These are phyloP conservation scores for Fragilaria radians DNA, from an alignment of 108 stramenopile genomes.

Conservation along the genomic window DNA sequence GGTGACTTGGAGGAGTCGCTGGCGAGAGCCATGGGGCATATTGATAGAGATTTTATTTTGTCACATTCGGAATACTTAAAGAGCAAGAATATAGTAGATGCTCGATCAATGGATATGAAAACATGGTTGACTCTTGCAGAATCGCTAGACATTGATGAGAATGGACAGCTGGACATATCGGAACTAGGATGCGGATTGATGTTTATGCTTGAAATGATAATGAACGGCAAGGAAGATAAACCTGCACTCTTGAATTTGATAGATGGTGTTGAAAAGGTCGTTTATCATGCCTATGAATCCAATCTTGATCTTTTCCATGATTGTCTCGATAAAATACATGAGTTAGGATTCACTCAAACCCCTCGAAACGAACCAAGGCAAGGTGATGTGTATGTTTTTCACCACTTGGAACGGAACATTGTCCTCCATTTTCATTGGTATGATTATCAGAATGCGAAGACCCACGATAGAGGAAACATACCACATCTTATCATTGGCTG, in stretches of 20 bases:
- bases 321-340: constrained; percentile 32
- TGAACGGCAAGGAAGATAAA: constrained; percentile 35
- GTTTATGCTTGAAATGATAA: constrained; percentile 57
- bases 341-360: constrained; percentile 47
- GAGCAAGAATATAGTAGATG: constrained; percentile 75
- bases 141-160: constrained; percentile 8
- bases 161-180: background rate
- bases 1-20: constrained; percentile 39
- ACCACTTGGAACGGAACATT: constrained; percentile 9
- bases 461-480: constrained; percentile 4
- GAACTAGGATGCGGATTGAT: constrained; percentile 67
- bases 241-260: constrained; percentile 14
- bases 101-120: constrained; percentile 41
- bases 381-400: constrained; percentile 1
- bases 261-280: constrained; percentile 24
- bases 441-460: constrained; percentile 41
- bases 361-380: background rate
- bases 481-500: constrained; percentile 79
- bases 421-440: constrained; percentile 41
- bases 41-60: constrained; percentile 37
- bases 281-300: constrained; percentile 76
- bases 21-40: constrained; percentile 39
- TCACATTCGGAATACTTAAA: constrained; percentile 60
- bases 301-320: constrained; percentile 40
- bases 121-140: constrained; percentile 53